phyloP scores from a whole-genome alignment of 306 rosid species.

The Hylodesmum podocarpum region DNA sequence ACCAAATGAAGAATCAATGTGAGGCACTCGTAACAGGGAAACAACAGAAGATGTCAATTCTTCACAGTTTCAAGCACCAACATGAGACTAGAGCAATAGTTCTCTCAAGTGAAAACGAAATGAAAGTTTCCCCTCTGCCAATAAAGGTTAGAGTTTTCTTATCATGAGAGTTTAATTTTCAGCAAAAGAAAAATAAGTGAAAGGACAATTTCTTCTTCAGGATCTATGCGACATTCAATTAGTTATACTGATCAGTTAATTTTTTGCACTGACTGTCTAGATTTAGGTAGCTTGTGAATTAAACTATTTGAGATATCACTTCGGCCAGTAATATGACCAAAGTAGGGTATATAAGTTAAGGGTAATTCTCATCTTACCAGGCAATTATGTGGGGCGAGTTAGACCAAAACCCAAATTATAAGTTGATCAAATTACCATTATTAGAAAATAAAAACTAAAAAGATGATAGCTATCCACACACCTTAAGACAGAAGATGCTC shows the following conservation, averaged over 20 bases:
- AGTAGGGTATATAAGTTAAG: too few species aligned
- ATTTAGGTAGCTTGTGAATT: not conserved
- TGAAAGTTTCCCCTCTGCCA: slow-evolving; percentile 33
- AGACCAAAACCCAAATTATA: too few species aligned
- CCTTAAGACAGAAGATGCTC: slow-evolving; percentile 2
- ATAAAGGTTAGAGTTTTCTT: slow-evolving; percentile 47
- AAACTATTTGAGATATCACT: too few species aligned
- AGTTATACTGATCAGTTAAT: not conserved
- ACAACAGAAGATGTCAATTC: slow-evolving; percentile 85
- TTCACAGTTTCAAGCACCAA: slow-evolving; percentile 76
- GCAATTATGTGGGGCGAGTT: too few species aligned
- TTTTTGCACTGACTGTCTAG: slow-evolving; percentile 3
- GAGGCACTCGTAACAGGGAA: slow-evolving; percentile 87
- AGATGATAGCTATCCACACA: not conserved
- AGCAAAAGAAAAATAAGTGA: not conserved
- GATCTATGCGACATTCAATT: slow-evolving; percentile 11
- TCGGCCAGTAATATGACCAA: too few species aligned
- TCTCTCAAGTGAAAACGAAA: slow-evolving; percentile 58
- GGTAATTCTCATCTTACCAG: too few species aligned
- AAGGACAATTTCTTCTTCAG: not conserved
- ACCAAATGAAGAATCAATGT: slow-evolving; percentile 92
- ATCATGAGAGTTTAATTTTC: slow-evolving; percentile 11
- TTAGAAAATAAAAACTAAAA: not conserved
- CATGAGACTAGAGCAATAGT: slow-evolving; percentile 59
- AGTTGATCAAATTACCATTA: slow-evolving; percentile 6